phyloP scores from a whole-genome alignment of 345 rosid genomes.

The Heritiera fomes region DNA sequence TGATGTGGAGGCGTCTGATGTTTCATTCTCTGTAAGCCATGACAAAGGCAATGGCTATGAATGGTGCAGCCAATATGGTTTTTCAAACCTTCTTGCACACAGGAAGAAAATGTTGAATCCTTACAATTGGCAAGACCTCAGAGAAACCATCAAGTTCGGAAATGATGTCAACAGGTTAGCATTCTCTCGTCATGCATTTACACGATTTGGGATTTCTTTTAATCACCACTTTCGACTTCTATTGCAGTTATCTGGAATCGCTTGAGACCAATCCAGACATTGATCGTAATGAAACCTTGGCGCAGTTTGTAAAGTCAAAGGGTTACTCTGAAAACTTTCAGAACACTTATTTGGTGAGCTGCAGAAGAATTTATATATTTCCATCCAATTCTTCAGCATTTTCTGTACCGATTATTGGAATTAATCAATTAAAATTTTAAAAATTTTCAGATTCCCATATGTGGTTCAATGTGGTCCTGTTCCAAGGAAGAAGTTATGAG shows the following conservation, averaged over 20 bases:
- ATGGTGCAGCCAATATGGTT: slow-evolving; percentile 85
- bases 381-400: not conserved
- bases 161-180: slow-evolving; percentile 55
- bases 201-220: not conserved
- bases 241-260: slow-evolving; percentile 52
- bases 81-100: slow-evolving; percentile 66
- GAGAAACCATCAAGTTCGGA: slow-evolving; percentile 65
- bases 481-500: slow-evolving; percentile 64
- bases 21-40: slow-evolving; percentile 86
- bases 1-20: slow-evolving; percentile 75
- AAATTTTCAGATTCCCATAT: slow-evolving; percentile 59
- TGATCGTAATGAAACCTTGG: slow-evolving; percentile 66
- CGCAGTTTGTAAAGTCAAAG: slow-evolving; percentile 60
- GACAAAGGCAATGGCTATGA: slow-evolving; percentile 74
- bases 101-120: slow-evolving; percentile 61
- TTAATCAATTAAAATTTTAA: not conserved
- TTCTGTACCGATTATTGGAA: not conserved
- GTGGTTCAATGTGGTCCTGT: slow-evolving; percentile 89
- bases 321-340: slow-evolving; percentile 81
- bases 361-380: not conserved
- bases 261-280: slow-evolving; percentile 67
- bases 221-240: not conserved
- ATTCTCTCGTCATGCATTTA: not conserved
- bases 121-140: slow-evolving; percentile 69
- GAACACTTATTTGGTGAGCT: slow-evolving; percentile 71